Evolutionary conservation across 345 rosid species (phyloP).

Genomic region (Eucalyptus cloeziana): DNA sequence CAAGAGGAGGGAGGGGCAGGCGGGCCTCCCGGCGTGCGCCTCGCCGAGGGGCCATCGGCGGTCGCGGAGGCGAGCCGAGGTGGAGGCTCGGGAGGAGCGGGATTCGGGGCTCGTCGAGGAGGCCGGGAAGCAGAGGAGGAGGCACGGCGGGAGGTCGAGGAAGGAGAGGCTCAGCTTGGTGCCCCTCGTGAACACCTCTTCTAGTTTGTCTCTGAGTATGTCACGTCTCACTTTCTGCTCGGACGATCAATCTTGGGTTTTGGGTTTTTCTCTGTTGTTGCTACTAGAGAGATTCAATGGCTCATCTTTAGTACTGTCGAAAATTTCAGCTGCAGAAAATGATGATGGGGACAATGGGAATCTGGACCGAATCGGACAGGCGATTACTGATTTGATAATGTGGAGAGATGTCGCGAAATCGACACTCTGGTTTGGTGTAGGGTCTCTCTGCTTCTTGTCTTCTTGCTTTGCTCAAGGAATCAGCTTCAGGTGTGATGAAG

Average conservation of each 20-base stretch:
- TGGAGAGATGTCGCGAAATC: slow-evolving; percentile 87
- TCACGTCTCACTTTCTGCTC: not conserved
- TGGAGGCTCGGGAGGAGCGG: slow-evolving; percentile 57
- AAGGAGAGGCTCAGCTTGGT: slow-evolving; percentile 59
- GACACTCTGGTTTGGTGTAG: slow-evolving; percentile 85
- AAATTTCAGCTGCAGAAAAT: slow-evolving; percentile 11
- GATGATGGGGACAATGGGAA: slow-evolving; percentile 39
- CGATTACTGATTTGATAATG: slow-evolving; percentile 47
- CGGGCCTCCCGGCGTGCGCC: slow-evolving; percentile 20
- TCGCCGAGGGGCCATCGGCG: slow-evolving; percentile 54
- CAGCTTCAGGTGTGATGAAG: slow-evolving; percentile 47
- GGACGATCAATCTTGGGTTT: not conserved
- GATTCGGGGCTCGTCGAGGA: slow-evolving; percentile 42
- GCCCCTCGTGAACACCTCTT: slow-evolving; percentile 28
- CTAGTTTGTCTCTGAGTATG: slow-evolving; percentile 40
- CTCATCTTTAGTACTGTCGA: not conserved
- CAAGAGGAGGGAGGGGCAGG: slow-evolving; percentile 39
- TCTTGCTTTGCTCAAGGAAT: slow-evolving; percentile 77
- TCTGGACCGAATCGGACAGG: slow-evolving; percentile 41
- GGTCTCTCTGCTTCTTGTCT: slow-evolving; percentile 66
- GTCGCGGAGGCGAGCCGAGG: slow-evolving; percentile 51
- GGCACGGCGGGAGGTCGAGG: slow-evolving; percentile 37
- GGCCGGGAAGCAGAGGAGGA: slow-evolving; percentile 38
- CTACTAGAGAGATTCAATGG: not conserved
- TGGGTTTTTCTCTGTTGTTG: not conserved